Base-by-base conservation (phyloP, 805 yeast species). In the Myxozyma neglecta region DNA sequence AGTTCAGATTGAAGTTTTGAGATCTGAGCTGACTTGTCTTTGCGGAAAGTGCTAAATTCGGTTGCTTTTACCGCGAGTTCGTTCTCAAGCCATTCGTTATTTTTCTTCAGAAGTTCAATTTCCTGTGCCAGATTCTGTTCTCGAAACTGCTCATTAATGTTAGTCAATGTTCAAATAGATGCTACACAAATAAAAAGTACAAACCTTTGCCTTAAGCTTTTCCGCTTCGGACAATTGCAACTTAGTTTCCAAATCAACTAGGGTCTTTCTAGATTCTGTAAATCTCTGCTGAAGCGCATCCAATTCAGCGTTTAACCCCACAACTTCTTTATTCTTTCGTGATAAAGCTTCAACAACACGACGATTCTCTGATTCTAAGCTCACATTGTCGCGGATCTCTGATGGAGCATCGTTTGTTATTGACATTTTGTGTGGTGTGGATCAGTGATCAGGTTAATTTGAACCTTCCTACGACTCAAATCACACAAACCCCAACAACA, bases 71-170 rank as follows among this genome's bases (percentile, higher is more conserved):
- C 60, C 16, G 72, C 69, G 16, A 82, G 69, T 59, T 79, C 78
- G 3, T 72, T 63, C 44, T 83, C 79, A 2, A 82, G 68, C 73
- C 80, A 73, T 16, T 75, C 77, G 60, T 77, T 82, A 55, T 73
- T 75, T 42, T 74, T 72, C 18, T 77, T 73, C 16, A 78, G 66
- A n/a, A 76, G 71, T 29, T 75, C 77, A 6, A 81, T 56, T 56
- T 83, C 84, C 57, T 77, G 81, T 39, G 73, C 72, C 6, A 77
- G 66, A 42, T 75, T 72, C 56, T 79, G 79, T 24, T 75, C 67
- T 47, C 73, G 75, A 45, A 79, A 66, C 61, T 74, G 71, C 8
- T 70, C 16, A 13, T 32, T 6, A 16, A 5, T 47, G 32, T 13
- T 10, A 18, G n/a, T 32, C n/a, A 44, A 32, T 10, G 6, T 34